Evolutionary conservation across 208 protist species (phyloP).

Genomic region (Acanthamoeba sp.): DNA sequence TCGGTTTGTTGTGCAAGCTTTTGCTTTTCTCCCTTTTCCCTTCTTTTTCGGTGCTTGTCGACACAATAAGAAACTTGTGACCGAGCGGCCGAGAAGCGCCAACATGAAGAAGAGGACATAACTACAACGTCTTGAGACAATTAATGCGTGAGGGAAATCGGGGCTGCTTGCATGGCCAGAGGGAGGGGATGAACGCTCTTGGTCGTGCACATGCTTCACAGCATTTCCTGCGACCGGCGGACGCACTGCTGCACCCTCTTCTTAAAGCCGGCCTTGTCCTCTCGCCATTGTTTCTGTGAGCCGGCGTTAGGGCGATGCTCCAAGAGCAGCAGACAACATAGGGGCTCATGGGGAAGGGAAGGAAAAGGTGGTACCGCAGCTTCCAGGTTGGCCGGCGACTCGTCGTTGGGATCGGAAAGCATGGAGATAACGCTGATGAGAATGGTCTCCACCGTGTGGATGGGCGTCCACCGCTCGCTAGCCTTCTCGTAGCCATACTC

Average conservation of each 20-base stretch:
- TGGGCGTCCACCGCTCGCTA: constrained; percentile 90
- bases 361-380: constrained; percentile 86
- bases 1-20: neutral
- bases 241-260: constrained; percentile 87
- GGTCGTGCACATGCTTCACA: constrained; percentile 30
- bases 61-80: too few species aligned
- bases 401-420: constrained; percentile 92
- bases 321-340: neutral
- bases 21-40: neutral
- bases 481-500: constrained; percentile 90
- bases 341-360: neutral
- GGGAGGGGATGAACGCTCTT: too few species aligned
- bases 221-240: constrained; percentile 79
- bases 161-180: too few species aligned
- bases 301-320: neutral
- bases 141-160: too few species aligned
- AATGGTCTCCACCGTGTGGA: constrained; percentile 91
- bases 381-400: constrained; percentile 94
- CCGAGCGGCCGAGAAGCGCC: too few species aligned
- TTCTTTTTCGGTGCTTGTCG: neutral
- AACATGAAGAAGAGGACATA: too few species aligned
- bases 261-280: constrained; percentile 83
- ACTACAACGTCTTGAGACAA: too few species aligned
- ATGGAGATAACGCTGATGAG: constrained; percentile 92
- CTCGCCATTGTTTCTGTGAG: constrained; percentile 84